phyloP scores from a whole-genome alignment of 192 early-diverging fungal species.

The Coemansia sp. region DNA sequence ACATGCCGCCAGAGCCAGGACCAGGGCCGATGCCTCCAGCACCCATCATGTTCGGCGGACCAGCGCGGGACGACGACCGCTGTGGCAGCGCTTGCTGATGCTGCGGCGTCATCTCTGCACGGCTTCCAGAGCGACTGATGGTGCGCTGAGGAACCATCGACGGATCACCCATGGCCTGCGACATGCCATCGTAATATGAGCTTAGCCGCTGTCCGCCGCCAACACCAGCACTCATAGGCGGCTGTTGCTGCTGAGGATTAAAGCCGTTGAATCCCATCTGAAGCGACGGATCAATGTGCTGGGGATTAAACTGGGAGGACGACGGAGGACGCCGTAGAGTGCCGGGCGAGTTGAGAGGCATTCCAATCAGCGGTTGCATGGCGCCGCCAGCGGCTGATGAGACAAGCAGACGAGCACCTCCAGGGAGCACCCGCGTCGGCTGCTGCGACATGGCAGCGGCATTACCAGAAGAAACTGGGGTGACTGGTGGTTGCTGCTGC shows the following conservation, averaged over 20 bases:
- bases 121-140: conserved; percentile 40
- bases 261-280: background rate
- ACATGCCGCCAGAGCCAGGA: conserved; percentile 21
- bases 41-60: background rate
- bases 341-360: conserved; percentile 11
- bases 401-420: conserved; percentile 35
- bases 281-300: conserved; percentile 20
- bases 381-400: conserved; percentile 16
- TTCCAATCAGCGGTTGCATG: conserved; percentile 5
- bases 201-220: conserved; percentile 25
- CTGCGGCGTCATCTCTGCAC: conserved; percentile 28
- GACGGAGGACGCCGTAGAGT: conserved; percentile 37
- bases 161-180: conserved; percentile 13
- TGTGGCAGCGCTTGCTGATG: conserved; percentile 20
- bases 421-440: conserved; percentile 12
- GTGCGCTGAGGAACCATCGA: conserved; percentile 23
- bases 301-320: conserved; percentile 24
- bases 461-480: background rate
- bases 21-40: conserved; percentile 1
- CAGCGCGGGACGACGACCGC: conserved; percentile 37
- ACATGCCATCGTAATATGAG: conserved; percentile 42
- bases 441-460: conserved; percentile 8
- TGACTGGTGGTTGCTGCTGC: conserved; percentile 11
- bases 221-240: conserved; percentile 12
- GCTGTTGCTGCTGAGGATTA: conserved; percentile 22